phyloP scores from a whole-genome alignment of 768 basidiomycete genomes.

The Rhizopogon vinicolor region DNA sequence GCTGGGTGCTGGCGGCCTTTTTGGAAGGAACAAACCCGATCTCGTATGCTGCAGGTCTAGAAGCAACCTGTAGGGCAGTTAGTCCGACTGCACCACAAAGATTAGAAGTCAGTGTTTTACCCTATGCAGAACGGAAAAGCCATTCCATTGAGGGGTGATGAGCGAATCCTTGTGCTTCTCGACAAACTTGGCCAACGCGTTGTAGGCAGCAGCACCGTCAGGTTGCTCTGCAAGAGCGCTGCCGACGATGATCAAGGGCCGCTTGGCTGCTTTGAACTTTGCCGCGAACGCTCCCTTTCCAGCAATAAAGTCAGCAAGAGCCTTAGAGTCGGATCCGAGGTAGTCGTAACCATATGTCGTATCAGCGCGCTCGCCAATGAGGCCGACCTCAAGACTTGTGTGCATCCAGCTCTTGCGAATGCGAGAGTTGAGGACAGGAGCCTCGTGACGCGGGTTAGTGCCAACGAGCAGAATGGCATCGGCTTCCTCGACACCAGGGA shows the following conservation, averaged over 20 bases:
- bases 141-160: slow-evolving; percentile 90
- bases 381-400: slow-evolving; percentile 77
- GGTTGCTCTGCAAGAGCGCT: slow-evolving; percentile 81
- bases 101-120: slow-evolving; percentile 40
- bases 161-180: slow-evolving; percentile 71
- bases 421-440: slow-evolving; percentile 94
- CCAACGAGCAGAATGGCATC: slow-evolving; percentile 93
- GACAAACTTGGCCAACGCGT: slow-evolving; percentile 75
- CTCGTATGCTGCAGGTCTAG: slow-evolving; percentile 91
- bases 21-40: slow-evolving; percentile 88
- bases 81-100: not conserved
- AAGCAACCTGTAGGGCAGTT: slow-evolving; percentile 59
- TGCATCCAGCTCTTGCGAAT: slow-evolving; percentile 95
- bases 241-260: slow-evolving; percentile 90
- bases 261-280: slow-evolving; percentile 87
- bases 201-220: slow-evolving; percentile 76
- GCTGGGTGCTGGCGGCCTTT: slow-evolving; percentile 65
- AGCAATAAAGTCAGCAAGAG: slow-evolving; percentile 70
- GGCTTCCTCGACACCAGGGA: slow-evolving; percentile 86
- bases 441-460: slow-evolving; percentile 96
- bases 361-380: slow-evolving; percentile 89
- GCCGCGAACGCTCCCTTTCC: slow-evolving; percentile 77
- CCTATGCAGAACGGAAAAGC: slow-evolving; percentile 88
- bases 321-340: slow-evolving; percentile 72
- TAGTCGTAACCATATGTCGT: slow-evolving; percentile 93